These are phyloP conservation scores for Aphanocladium album DNA, from an alignment of 2,329 filamentous ascomycete species.

Conservation along the genomic window DNA sequence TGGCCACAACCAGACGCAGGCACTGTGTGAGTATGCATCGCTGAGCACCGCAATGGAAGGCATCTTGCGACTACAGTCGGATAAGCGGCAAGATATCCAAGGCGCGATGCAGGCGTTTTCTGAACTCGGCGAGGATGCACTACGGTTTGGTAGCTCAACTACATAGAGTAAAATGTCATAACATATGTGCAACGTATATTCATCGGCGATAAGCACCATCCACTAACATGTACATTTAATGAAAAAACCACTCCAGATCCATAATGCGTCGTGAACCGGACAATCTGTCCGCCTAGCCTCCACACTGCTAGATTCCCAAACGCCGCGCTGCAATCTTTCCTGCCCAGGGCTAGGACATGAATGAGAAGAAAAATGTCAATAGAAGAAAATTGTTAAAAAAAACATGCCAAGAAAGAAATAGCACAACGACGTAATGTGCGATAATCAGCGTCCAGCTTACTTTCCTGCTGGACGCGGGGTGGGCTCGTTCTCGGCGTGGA, in stretches of 20 bases:
- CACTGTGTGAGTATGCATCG: neutral
- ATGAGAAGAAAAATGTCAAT: slow-evolving; percentile 1
- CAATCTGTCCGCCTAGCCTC: neutral
- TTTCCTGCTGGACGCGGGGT: slow-evolving; percentile 37
- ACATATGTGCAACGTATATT: slow-evolving; percentile 7
- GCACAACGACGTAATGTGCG: neutral
- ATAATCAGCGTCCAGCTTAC: neutral
- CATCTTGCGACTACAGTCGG: neutral
- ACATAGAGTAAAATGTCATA: neutral
- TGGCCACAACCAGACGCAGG: neutral
- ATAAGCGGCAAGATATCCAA: neutral
- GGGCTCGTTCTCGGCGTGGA: slow-evolving; percentile 4
- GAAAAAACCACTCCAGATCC: neutral
- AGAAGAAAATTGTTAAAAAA: neutral
- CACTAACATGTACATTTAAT: slow-evolving; percentile 1
- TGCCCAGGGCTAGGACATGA: slow-evolving; percentile 13
- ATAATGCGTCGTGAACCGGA: neutral
- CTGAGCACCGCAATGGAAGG: neutral
- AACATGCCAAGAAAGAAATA: slow-evolving; percentile 7
- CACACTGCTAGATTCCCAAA: slow-evolving; percentile 10
- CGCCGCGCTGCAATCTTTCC: slow-evolving; percentile 20
- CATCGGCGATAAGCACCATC: neutral
- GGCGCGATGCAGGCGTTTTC: neutral
- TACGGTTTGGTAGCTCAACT: neutral
- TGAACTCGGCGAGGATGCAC: neutral